These are phyloP conservation scores for Funneliformis caledonium DNA, from an alignment of 371 early-diverging fungal species.

Conservation along the genomic window DNA sequence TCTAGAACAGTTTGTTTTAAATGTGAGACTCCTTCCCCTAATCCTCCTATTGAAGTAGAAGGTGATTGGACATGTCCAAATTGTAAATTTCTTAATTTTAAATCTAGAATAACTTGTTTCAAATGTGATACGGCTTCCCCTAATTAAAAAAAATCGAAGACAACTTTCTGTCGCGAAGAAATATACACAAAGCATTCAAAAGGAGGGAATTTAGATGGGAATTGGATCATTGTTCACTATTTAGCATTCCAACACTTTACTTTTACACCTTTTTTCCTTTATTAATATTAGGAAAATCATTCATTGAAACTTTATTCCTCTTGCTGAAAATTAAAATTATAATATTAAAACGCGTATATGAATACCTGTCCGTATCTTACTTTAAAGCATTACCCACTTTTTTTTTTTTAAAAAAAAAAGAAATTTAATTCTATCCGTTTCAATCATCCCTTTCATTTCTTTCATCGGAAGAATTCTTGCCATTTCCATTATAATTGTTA, in stretches of 20 bases:
- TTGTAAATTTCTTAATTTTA: slow-evolving; percentile 65
- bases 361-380: too few species aligned
- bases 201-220: background rate
- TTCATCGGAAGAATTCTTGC: background rate
- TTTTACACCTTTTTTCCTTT: too few species aligned
- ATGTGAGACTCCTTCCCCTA: slow-evolving; percentile 40
- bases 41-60: slow-evolving; percentile 46
- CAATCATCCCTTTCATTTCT: background rate
- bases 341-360: too few species aligned
- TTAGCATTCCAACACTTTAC: too few species aligned
- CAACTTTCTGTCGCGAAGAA: background rate
- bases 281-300: too few species aligned
- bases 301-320: too few species aligned
- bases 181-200: background rate
- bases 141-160: background rate
- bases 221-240: too few species aligned
- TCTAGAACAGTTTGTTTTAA: slow-evolving; percentile 48
- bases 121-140: slow-evolving; percentile 43
- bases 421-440: background rate
- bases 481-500: slow-evolving; percentile 37
- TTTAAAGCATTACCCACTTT: too few species aligned
- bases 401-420: too few species aligned
- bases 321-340: too few species aligned
- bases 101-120: slow-evolving; percentile 48
- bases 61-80: slow-evolving; percentile 67